Conservation (phyloP, 2,329 filamentous ascomycete genomes). For the Scolecobasidium constrictum region DNA sequence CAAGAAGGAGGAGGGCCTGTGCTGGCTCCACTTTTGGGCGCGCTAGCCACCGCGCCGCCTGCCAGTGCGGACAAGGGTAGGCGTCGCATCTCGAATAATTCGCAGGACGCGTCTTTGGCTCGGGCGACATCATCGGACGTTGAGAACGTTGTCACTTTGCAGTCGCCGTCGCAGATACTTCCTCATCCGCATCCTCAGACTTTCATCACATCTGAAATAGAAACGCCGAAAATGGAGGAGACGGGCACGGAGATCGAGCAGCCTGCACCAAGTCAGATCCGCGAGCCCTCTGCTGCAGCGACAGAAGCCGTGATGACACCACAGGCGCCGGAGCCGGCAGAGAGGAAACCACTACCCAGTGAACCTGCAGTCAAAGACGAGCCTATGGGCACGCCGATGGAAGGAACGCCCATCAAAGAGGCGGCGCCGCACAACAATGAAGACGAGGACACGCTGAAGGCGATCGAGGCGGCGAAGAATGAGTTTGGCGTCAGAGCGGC, state of each 20-base stretch:
- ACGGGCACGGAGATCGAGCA: not conserved
- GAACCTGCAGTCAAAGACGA: constrained; percentile 30
- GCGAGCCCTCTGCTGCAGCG: constrained; percentile 1
- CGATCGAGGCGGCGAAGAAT: constrained; percentile 33
- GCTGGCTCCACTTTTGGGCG: too few species aligned
- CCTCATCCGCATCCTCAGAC: too few species aligned
- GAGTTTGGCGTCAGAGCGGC: constrained; percentile 31
- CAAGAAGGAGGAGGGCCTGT: too few species aligned
- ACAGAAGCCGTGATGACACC: constrained; percentile 7
- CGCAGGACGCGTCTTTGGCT: too few species aligned
- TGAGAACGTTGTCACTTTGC: too few species aligned
- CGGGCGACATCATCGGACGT: too few species aligned
- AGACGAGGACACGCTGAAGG: constrained; percentile 30
- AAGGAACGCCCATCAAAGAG: constrained; percentile 19
- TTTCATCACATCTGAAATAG: too few species aligned
- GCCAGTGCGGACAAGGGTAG: too few species aligned
- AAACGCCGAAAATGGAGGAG: too few species aligned
- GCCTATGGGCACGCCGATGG: constrained; percentile 24
- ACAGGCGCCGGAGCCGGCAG: constrained; percentile 9
- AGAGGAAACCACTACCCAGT: constrained; percentile 14
- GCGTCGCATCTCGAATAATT: too few species aligned
- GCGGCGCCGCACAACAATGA: constrained; percentile 11
- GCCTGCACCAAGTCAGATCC: not conserved
- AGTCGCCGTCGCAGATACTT: too few species aligned
- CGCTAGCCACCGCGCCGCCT: too few species aligned